A percentile compares a stretch with the other conserved stretches of the same genome.
These are phyloP conservation scores for Penicilliopsis zonata DNA, from an alignment of 495 filamentous ascomycete genomes.

Conservation along the genomic window DNA sequence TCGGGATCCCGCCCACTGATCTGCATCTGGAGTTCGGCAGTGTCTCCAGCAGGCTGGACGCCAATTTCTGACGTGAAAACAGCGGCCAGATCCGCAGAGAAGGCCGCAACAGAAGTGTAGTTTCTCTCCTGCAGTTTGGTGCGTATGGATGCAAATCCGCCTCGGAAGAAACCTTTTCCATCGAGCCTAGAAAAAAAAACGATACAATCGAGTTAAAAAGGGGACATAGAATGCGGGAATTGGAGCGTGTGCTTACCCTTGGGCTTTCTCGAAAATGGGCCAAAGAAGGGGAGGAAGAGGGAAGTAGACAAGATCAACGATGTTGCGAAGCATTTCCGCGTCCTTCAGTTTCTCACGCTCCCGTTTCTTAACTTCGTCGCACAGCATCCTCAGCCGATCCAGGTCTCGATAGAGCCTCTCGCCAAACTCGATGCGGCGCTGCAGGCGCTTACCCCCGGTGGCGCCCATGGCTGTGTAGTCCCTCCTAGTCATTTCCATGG, in stretches of 20 bases:
- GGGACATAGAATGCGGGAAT: background rate
- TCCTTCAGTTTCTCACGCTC: slow-evolving; percentile 65
- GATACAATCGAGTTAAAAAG: slow-evolving; percentile 32
- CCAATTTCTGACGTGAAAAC: slow-evolving; percentile 60
- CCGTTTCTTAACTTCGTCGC: slow-evolving; percentile 55
- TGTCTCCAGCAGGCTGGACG: slow-evolving; percentile 37
- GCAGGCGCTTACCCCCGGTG: slow-evolving; percentile 62
- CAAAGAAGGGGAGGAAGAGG: slow-evolving; percentile 68
- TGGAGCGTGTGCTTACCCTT: slow-evolving; percentile 40
- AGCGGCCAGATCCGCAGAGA: slow-evolving; percentile 58
- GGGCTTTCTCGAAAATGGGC: slow-evolving; percentile 71
- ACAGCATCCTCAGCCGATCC: slow-evolving; percentile 55
- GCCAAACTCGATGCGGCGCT: slow-evolving; percentile 79
- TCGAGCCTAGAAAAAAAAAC: slow-evolving; percentile 51
- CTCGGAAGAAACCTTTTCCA: slow-evolving; percentile 53
- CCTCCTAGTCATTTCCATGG: slow-evolving; percentile 88
- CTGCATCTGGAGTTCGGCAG: slow-evolving; percentile 38
- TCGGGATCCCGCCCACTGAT: slow-evolving; percentile 40
- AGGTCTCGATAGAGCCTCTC: slow-evolving; percentile 63
- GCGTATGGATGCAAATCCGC: slow-evolving; percentile 50
- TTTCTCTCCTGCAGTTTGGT: slow-evolving; percentile 54
- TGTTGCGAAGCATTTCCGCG: slow-evolving; percentile 57
- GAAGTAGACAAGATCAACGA: slow-evolving; percentile 83
- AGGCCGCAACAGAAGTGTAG: slow-evolving; percentile 64
- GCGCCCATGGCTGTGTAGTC: slow-evolving; percentile 89